A percentile compares a stretch with the other conserved stretches of the same genome.
These are phyloP conservation scores for Magnolia sinica DNA, from an alignment of 164 flowering plant genomes.

Conservation along the genomic window DNA sequence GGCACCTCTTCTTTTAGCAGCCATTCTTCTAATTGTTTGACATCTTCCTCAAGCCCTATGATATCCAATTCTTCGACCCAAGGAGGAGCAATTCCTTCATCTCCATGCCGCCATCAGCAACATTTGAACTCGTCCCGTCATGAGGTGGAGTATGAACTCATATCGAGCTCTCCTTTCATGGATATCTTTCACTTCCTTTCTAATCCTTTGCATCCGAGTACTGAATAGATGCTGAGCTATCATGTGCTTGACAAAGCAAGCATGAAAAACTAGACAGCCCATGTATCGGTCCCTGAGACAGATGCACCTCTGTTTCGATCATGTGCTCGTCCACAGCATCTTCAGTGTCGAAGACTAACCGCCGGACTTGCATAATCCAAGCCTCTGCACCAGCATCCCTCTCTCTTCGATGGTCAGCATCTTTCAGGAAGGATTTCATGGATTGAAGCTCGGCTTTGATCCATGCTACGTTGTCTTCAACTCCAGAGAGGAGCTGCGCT, in stretches of 20 bases:
- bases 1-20: neutral
- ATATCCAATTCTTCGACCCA: slow-evolving; percentile 7
- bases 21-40: neutral
- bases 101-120: neutral
- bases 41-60: neutral
- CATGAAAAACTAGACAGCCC: neutral
- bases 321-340: too few species aligned
- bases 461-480: neutral
- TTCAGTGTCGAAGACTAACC: too few species aligned
- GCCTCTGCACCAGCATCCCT: too few species aligned
- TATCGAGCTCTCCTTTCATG: neutral
- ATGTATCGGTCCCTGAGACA: neutral
- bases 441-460: neutral
- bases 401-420: too few species aligned
- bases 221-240: neutral
- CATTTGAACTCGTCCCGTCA: neutral
- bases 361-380: too few species aligned
- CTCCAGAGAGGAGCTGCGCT: neutral
- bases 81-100: neutral
- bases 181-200: neutral
- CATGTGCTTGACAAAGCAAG: neutral
- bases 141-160: neutral
- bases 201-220: neutral
- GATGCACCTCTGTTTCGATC: too few species aligned
- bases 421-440: neutral